phyloP scores from a whole-genome alignment of 192 early-diverging fungal species.

The Paraglomus occultum region DNA sequence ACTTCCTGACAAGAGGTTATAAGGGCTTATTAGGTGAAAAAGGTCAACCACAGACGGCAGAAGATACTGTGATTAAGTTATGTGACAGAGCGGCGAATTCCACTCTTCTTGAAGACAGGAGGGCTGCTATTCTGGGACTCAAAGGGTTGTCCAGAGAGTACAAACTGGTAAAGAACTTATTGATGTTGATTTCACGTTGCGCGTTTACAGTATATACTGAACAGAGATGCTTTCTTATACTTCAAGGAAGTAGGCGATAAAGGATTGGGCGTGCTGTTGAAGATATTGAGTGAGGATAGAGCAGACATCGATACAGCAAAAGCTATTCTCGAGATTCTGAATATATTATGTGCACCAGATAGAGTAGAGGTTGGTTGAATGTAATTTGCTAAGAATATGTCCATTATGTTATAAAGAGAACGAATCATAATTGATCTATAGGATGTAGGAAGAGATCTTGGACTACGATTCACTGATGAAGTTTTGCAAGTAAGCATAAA shows the following conservation, averaged over 20 bases:
- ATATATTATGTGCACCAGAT: conserved; percentile 63
- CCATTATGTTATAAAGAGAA: neutral
- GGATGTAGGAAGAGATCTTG: conserved; percentile 17
- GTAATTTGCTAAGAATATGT: neutral
- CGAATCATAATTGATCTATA: neutral
- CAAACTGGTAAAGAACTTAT: conserved; percentile 50
- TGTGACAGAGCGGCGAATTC: conserved; percentile 80
- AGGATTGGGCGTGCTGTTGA: conserved; percentile 70
- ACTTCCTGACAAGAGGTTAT: conserved; percentile 38
- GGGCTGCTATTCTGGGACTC: conserved; percentile 82
- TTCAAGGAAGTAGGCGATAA: conserved; percentile 81
- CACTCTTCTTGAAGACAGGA: conserved; percentile 86
- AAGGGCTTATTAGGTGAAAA: conserved; percentile 62
- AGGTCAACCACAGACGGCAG: conserved; percentile 58
- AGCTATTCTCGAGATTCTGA: conserved; percentile 86
- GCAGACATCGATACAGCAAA: conserved; percentile 86
- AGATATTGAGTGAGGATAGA: conserved; percentile 73
- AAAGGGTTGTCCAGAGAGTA: conserved; percentile 86
- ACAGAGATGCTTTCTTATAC: neutral
- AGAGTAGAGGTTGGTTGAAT: conserved; percentile 17
- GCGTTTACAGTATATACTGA: neutral
- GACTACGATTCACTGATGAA: conserved; percentile 39
- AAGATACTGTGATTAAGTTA: conserved; percentile 81
- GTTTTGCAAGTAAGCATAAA: conserved; percentile 44
- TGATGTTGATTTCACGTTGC: neutral